phyloP scores from a whole-genome alignment of 2,329 filamentous ascomycete genomes.

The Fusarium sp. region DNA sequence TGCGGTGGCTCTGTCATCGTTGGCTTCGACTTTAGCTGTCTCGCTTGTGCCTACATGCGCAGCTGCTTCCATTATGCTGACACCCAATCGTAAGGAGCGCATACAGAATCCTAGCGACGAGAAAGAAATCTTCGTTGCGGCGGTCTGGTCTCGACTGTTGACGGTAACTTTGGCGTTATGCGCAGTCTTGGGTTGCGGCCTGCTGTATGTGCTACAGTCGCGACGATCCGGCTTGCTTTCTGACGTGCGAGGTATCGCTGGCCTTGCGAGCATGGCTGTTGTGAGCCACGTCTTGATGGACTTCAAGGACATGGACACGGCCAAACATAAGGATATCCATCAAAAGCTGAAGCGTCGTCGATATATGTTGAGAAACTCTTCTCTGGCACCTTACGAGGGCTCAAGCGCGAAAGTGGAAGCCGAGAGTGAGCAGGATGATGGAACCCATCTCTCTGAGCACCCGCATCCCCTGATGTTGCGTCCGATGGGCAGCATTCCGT shows the following conservation, averaged over 20 bases:
- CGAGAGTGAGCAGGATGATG: slow-evolving; percentile 64
- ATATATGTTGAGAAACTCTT: slow-evolving; percentile 79
- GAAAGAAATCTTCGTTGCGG: slow-evolving; percentile 71
- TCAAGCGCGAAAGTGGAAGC: slow-evolving; percentile 58
- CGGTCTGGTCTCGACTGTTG: slow-evolving; percentile 73
- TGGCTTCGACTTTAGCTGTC: slow-evolving; percentile 76
- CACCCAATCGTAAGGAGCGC: slow-evolving; percentile 65
- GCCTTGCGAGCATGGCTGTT: slow-evolving; percentile 82
- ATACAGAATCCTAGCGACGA: slow-evolving; percentile 56
- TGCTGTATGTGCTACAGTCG: slow-evolving; percentile 73
- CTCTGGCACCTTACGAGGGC: slow-evolving; percentile 75
- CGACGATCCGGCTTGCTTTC: slow-evolving; percentile 76
- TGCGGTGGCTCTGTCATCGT: slow-evolving; percentile 76
- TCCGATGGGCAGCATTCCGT: slow-evolving; percentile 71
- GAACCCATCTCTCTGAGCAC: slow-evolving; percentile 68
- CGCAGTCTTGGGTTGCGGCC: slow-evolving; percentile 68
- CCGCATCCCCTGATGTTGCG: slow-evolving; percentile 80
- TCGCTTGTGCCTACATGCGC: slow-evolving; percentile 79
- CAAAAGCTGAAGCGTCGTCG: slow-evolving; percentile 75
- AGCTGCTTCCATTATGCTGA: slow-evolving; percentile 72
- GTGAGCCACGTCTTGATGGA: slow-evolving; percentile 81
- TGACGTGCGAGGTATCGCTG: slow-evolving; percentile 81
- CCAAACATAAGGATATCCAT: slow-evolving; percentile 77
- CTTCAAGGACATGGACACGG: slow-evolving; percentile 80
- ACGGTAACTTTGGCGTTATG: slow-evolving; percentile 70